phyloP scores from a whole-genome alignment of 176 grass and related monocot genomes.

The Musa acuminata region DNA sequence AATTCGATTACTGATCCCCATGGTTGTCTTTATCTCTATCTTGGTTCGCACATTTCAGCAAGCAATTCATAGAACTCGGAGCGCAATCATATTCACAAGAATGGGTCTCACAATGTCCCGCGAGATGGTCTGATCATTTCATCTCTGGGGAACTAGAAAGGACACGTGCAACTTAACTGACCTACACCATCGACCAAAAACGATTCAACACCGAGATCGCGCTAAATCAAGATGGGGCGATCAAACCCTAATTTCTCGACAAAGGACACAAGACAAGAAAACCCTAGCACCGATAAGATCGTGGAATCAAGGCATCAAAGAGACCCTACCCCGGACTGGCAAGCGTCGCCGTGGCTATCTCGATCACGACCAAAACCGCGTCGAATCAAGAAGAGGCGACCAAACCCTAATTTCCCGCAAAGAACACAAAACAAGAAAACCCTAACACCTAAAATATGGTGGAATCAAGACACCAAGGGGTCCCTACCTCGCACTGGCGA shows the following conservation, averaged over 20 bases:
- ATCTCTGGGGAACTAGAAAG: neutral
- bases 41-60: too few species aligned
- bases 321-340: slow-evolving; percentile 72
- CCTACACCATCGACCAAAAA: too few species aligned
- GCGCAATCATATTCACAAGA: neutral
- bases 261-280: neutral
- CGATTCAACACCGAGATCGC: neutral
- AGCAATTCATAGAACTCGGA: neutral
- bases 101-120: neutral
- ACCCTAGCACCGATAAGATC: slow-evolving; percentile 5
- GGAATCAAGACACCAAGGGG: neutral
- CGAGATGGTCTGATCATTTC: neutral
- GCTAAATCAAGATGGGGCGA: neutral
- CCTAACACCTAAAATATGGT: neutral
- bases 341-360: slow-evolving; percentile 76
- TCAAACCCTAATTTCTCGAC: neutral
- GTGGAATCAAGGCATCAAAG: neutral
- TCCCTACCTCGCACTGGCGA: slow-evolving; percentile 88
- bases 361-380: neutral
- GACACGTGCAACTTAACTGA: neutral
- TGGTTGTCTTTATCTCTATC: too few species aligned
- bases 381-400: neutral
- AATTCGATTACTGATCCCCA: too few species aligned
- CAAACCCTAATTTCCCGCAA: neutral
- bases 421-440: neutral